Percentiles rank a stretch among this genome's conserved stretches.
These are phyloP conservation scores for Rubia tinctorum DNA, from an alignment of 305 asterid species.

Conservation along the genomic window DNA sequence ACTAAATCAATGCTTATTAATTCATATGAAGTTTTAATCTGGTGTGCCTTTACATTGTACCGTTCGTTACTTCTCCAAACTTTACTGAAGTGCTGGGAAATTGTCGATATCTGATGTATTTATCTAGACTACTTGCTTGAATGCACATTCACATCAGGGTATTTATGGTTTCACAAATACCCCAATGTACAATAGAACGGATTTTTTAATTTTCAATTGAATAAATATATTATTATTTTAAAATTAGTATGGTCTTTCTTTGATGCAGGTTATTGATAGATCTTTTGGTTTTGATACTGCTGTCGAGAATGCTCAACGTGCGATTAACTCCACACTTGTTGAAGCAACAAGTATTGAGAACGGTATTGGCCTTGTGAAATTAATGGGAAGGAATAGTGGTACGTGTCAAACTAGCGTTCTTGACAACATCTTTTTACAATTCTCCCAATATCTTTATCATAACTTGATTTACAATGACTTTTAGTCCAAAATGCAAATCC, in stretches of 20 bases:
- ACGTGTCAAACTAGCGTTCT: constrained; percentile 10
- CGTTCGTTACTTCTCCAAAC: not conserved
- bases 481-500: not conserved
- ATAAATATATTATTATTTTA: too few species aligned
- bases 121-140: too few species aligned
- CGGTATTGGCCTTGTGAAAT: constrained; percentile 47
- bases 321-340: constrained; percentile 51
- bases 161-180: too few species aligned
- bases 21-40: not conserved
- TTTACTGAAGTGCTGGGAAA: not conserved
- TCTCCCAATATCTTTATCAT: not conserved
- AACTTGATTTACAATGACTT: not conserved
- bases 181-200: too few species aligned
- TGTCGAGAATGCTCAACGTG: constrained; percentile 56
- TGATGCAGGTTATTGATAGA: constrained; percentile 40
- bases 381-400: constrained; percentile 55
- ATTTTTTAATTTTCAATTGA: too few species aligned
- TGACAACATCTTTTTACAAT: not conserved
- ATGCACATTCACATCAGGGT: too few species aligned
- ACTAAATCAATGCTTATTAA: not conserved
- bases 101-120: constrained; percentile 5
- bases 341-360: constrained; percentile 56
- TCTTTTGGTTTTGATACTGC: constrained; percentile 58
- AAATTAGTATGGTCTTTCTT: constrained; percentile 10
- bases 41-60: not conserved